Percentiles rank a stretch among this genome's conserved stretches.
Evolutionary conservation across 2,329 filamentous ascomycete species (phyloP).

Genomic region (Diaporthe sp.): DNA sequence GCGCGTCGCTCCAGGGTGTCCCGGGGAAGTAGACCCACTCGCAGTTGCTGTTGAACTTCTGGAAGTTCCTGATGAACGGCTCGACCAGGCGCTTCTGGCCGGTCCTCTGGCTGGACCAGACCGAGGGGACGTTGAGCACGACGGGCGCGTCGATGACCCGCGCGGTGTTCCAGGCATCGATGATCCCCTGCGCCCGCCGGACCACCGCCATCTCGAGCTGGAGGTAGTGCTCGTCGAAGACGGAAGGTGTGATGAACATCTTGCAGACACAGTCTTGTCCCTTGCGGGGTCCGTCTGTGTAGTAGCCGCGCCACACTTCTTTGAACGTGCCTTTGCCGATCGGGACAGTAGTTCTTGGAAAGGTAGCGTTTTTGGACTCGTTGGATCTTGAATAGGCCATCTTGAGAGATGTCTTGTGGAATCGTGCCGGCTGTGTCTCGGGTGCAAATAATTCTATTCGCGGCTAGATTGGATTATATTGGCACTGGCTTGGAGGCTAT

Average conservation of each 20-base stretch:
- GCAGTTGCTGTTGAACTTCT: not conserved
- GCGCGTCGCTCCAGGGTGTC: not conserved
- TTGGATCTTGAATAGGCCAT: not conserved
- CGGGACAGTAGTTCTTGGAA: not conserved
- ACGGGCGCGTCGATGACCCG: not conserved
- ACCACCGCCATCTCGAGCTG: not conserved
- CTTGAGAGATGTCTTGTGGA: not conserved
- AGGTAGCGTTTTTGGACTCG: not conserved
- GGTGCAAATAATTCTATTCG: too few relatives aligned
- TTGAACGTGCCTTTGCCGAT: not conserved
- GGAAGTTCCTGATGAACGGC: not conserved
- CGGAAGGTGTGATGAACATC: not conserved
- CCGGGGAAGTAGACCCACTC: too few relatives aligned
- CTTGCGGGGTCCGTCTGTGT: not conserved
- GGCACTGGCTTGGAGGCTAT: not conserved
- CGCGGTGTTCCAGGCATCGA: not conserved
- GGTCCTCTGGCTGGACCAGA: rapidly evolving
- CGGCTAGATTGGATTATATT: too few relatives aligned
- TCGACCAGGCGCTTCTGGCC: not conserved
- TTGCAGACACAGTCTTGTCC: not conserved
- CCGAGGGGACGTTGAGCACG: not conserved
- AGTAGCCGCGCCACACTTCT: not conserved
- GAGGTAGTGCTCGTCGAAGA: not conserved
- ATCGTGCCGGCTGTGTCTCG: not conserved
- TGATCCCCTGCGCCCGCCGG: not conserved